Evolutionary conservation across 164 flowering plant genomes (phyloP).

Genomic region (Tetrastigma voinierianum): DNA sequence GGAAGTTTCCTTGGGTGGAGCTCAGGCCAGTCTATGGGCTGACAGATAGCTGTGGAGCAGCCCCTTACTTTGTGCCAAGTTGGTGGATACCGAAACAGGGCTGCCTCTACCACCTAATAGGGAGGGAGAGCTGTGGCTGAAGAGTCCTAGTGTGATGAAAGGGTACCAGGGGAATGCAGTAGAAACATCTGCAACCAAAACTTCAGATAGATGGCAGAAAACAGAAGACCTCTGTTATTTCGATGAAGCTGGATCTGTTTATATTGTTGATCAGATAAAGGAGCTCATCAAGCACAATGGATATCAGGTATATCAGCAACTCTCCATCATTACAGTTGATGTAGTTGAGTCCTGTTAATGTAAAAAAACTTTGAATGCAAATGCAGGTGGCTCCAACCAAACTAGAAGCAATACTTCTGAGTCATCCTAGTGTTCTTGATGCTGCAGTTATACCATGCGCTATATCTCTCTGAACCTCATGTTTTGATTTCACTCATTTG

Average conservation of each 20-base stretch:
- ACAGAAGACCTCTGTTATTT: slow-evolving; percentile 76
- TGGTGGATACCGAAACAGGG: slow-evolving; percentile 53
- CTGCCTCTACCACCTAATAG: slow-evolving; percentile 34
- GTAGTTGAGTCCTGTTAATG: too few species aligned
- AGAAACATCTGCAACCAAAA: slow-evolving; percentile 49
- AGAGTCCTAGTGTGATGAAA: slow-evolving; percentile 61
- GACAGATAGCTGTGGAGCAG: slow-evolving; percentile 60
- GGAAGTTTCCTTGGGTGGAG: slow-evolving; percentile 60
- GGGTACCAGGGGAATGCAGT: slow-evolving; percentile 51
- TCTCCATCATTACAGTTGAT: too few species aligned
- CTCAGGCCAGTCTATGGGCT: slow-evolving; percentile 66
- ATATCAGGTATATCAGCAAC: too few species aligned
- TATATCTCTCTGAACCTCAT: slow-evolving; percentile 1
- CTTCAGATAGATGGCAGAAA: slow-evolving; percentile 58
- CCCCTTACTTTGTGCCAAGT: slow-evolving; percentile 45
- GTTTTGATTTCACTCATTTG: slow-evolving; percentile 8
- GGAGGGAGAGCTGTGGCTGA: too few species aligned
- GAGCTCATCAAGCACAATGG: too few species aligned
- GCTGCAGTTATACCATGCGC: slow-evolving; percentile 79
- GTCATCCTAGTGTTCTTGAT: slow-evolving; percentile 57
- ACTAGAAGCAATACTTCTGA: slow-evolving; percentile 57
- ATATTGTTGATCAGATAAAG: too few species aligned
- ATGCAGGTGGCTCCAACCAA: too few species aligned
- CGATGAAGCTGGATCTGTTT: slow-evolving; percentile 56
- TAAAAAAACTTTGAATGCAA: too few species aligned